These are phyloP conservation scores for Xylogone sp. DNA, from an alignment of 2,329 filamentous ascomycete genomes.

Conservation along the genomic window DNA sequence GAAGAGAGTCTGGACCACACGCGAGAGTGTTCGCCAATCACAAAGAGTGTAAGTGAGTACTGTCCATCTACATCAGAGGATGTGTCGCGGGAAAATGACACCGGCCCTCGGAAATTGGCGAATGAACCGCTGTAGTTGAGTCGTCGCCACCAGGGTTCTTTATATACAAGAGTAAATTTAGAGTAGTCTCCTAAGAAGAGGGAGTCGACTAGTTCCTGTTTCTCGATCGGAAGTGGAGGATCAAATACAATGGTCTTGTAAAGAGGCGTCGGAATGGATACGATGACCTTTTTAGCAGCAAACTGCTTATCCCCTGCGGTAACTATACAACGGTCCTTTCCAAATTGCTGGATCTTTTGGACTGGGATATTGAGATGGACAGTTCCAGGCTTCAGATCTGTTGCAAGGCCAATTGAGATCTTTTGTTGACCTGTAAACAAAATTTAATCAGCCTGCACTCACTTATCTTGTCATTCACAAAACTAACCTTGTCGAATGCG, in stretches of 20 bases:
- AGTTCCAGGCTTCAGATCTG: slow-evolving; percentile 24
- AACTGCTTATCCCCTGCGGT: neutral
- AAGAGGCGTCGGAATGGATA: slow-evolving; percentile 43
- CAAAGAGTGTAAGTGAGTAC: slow-evolving; percentile 32
- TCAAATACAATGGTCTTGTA: slow-evolving; percentile 42
- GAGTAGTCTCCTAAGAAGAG: slow-evolving; percentile 32
- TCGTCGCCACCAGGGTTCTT: slow-evolving; percentile 8
- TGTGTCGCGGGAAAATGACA: slow-evolving; percentile 37
- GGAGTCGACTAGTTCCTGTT: slow-evolving; percentile 22
- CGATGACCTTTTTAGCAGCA: slow-evolving; percentile 40
- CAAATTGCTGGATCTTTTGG: slow-evolving; percentile 23
- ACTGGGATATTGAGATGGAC: slow-evolving; percentile 20
- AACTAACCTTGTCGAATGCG: slow-evolving; percentile 3
- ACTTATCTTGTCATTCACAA: slow-evolving; percentile 35
- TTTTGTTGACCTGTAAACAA: slow-evolving; percentile 20
- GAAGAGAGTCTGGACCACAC: slow-evolving; percentile 30
- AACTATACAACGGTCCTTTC: slow-evolving; percentile 20
- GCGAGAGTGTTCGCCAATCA: slow-evolving; percentile 3
- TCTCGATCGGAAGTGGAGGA: slow-evolving; percentile 25
- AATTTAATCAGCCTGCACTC: slow-evolving; percentile 23
- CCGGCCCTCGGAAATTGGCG: slow-evolving; percentile 31
- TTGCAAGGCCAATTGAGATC: slow-evolving; percentile 28
- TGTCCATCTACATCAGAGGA: slow-evolving; percentile 26
- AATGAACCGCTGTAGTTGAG: slow-evolving; percentile 2
- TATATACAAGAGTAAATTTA: slow-evolving; percentile 27